Percentiles rank a stretch among this genome's conserved stretches.
These are phyloP conservation scores for Periglandula ipomoeae DNA, from an alignment of 2,329 filamentous ascomycete genomes.

Conservation along the genomic window DNA sequence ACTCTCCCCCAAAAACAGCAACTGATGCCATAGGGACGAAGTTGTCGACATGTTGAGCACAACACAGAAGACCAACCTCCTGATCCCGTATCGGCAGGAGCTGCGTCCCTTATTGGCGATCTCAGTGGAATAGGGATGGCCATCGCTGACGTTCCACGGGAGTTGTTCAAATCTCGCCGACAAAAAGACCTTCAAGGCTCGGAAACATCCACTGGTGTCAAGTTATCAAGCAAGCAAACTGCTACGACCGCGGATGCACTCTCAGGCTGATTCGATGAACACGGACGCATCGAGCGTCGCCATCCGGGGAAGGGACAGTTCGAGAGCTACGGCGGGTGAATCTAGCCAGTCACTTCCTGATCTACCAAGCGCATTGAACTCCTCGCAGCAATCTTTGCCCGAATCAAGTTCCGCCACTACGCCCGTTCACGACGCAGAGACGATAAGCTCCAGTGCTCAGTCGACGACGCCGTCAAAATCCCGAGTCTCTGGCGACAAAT, in stretches of 20 bases:
- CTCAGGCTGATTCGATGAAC: slow-evolving; percentile 3
- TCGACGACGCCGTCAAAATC: neutral
- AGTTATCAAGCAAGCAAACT: slow-evolving; percentile 7
- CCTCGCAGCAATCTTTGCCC: slow-evolving; percentile 1
- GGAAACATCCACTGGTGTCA: slow-evolving; percentile 2
- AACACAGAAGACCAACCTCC: slow-evolving; percentile 69
- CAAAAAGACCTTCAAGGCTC: slow-evolving; percentile 10
- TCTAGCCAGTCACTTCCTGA: neutral
- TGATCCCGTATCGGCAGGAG: slow-evolving; percentile 70
- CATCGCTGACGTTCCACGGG: slow-evolving; percentile 61
- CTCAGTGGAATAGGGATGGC: slow-evolving; percentile 73
- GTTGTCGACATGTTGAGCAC: slow-evolving; percentile 53
- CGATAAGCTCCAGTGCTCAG: neutral
- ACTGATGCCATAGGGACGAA: slow-evolving; percentile 16
- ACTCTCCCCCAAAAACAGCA: neutral
- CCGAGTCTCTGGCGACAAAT: slow-evolving; percentile 5
- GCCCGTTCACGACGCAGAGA: neutral
- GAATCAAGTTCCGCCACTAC: neutral
- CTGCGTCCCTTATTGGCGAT: slow-evolving; percentile 74
- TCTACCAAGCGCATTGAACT: neutral
- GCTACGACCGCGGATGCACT: slow-evolving; percentile 4
- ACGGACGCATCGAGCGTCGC: neutral
- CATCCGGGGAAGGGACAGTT: neutral
- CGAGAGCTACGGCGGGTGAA: neutral
- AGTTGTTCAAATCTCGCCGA: slow-evolving; percentile 38